A percentile compares a stretch with the other conserved stretches of the same genome.
phyloP scores from a whole-genome alignment of 768 basidiomycete species.

The Tremella yokohamensis region DNA sequence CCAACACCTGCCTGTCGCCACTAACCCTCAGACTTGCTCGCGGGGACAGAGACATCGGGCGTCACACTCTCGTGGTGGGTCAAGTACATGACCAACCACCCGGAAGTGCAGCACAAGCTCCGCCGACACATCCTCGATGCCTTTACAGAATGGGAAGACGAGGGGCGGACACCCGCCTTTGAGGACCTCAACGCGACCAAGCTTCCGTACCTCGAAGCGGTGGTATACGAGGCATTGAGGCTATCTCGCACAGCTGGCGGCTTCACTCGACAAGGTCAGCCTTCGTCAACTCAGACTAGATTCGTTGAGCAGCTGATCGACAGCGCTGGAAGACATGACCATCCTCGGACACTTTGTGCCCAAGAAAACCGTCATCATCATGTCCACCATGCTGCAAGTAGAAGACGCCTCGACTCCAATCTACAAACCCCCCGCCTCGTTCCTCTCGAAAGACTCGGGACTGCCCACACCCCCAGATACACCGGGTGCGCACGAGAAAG shows the following conservation, averaged over 20 bases:
- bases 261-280: slow-evolving; percentile 27
- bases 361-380: slow-evolving; percentile 31
- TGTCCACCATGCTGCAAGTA: slow-evolving; percentile 21
- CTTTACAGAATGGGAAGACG: slow-evolving; percentile 24
- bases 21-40: slow-evolving; percentile 28
- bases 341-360: slow-evolving; percentile 40
- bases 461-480: too few relatives aligned
- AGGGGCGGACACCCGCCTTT: slow-evolving; percentile 20
- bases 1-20: not conserved
- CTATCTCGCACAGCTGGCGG: slow-evolving; percentile 36
- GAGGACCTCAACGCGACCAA: slow-evolving; percentile 31
- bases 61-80: slow-evolving; percentile 37
- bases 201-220: slow-evolving; percentile 43
- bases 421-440: not conserved
- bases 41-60: slow-evolving; percentile 40
- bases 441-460: not conserved
- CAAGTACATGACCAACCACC: slow-evolving; percentile 42
- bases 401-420: slow-evolving; percentile 23
- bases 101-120: slow-evolving; percentile 33
- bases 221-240: slow-evolving; percentile 37
- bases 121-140: slow-evolving; percentile 20
- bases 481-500: not conserved
- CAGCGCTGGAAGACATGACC: slow-evolving; percentile 34
- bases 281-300: not conserved
- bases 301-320: slow-evolving; percentile 1